Evolutionary conservation across 169 alveolate genomes (phyloP), one percentile per base, ranked within the genome.

Genomic region (Plasmodium coatneyi): DNA sequence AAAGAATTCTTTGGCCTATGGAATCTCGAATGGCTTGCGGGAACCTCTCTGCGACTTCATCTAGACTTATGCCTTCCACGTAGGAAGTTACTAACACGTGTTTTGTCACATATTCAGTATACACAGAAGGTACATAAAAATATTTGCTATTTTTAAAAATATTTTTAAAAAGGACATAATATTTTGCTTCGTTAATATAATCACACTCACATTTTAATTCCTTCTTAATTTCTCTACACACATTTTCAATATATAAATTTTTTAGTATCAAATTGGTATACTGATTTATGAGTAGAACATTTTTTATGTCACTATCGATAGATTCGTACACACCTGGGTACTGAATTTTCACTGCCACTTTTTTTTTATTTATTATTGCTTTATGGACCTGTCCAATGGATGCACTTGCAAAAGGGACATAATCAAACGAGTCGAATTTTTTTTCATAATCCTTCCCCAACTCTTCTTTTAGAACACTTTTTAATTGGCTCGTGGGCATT

Each of bases 401-500:
- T 14, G 98, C 98, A 70, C 98, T 97, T 16, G 98, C 98, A 86
- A 97, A 93, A 12, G 98, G 98, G 30, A 82, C 71, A 72, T 91
- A 54, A 43, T 96, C 87, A 86, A 97, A 96, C 34, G 41, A 82
- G 41, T 81, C 93, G 86, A 98, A 98, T 71, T 95, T 95, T 34
- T 91, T 92, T 74, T 92, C 92, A 99, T 99, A 98, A 74, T 97
- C 92, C 30, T 66, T 22, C 1, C 99, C 99, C 16, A 97, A 91
- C 91, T 98, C 99, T 41, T 90, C 70, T 71, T 56, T 95, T 92
- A 98, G 34, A 71, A 97, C 96, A 95, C 97, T 56, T 78, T 80
- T 76, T 43, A 98, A 97, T 84, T 98, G 97, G 70, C 92, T 81
- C 72, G 92, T 89, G 2, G 99, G 98, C 99, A 98, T 98, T n/a